Base-by-base conservation (phyloP, 2,329 filamentous ascomycete species). In the Septoria linicola region DNA sequence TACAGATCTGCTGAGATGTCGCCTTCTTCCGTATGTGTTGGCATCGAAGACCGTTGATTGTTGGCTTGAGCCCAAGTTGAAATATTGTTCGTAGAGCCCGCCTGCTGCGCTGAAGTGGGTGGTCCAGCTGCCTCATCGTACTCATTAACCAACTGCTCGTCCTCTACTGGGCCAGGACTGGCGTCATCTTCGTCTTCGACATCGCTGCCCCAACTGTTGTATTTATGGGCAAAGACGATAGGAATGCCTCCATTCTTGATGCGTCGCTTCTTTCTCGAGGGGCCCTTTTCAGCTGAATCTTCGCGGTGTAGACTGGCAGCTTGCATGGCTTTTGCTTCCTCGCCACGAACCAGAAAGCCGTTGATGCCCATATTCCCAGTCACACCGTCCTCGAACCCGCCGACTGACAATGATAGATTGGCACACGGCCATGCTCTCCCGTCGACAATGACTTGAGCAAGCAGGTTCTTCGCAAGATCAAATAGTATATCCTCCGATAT, bases 321-420 rank as follows among this genome's bases (percentile, higher is more conserved):
- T 8, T 67, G 66, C 54, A 77, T 69, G 19, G 72, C 73, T 58
- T 76, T 81, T 11, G 79, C 79, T 54, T 82, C 75, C 3, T 80
- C 75, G 3, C 80, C 81, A 39, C 78, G 85, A 20, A 96, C 75
- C n/a, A 99, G 76, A 65, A 96, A 97, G 1, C 81, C 79, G 37
- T 87, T 85, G 59, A 99, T 97, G 27, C 87, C 88, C 76, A 84
- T 85, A 65, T 96, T 97, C 4, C 88, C 87, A 34, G 79, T 82
- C 51, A 92, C 75, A 2, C 89, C 88, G 59, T 96, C 90, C 68
- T 97, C 91, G 59, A 97, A 96, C 0, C 89, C 91, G n/a, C 83
- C 85, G 19, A 97, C 89, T 58, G 87, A 91, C 39, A 97, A 73
- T 51, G 88, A 93, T 7, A 99, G 76, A 65, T 96, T 93, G n/a